These are phyloP conservation scores for Colletotrichum sp. DNA, from an alignment of 2,329 filamentous ascomycete species.

Conservation along the genomic window DNA sequence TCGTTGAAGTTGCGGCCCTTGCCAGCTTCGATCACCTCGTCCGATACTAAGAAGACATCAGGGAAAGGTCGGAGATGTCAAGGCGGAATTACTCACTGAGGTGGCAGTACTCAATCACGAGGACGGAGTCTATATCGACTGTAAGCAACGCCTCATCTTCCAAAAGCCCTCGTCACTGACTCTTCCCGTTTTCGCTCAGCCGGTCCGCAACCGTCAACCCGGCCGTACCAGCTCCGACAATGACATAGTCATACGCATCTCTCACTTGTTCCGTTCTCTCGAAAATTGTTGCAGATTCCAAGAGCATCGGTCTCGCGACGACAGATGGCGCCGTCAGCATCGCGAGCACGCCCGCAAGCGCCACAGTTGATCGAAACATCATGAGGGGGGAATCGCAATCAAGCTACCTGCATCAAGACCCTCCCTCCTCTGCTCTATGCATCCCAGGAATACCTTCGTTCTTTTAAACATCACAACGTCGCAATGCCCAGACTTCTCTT, in stretches of 20 bases:
- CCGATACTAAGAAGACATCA: neutral
- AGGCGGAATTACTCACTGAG: neutral
- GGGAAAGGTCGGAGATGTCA: accelerated
- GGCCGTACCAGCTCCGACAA: conserved; percentile 48
- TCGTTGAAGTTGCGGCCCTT: conserved; percentile 14
- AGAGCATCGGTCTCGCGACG: neutral
- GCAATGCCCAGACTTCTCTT: neutral
- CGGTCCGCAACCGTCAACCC: conserved; percentile 43
- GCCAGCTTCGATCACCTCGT: neutral
- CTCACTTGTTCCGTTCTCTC: neutral
- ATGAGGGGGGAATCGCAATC: accelerated
- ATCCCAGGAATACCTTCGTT: accelerated
- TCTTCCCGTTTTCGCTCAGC: conserved; percentile 31
- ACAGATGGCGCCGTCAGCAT: neutral
- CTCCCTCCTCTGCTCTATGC: neutral
- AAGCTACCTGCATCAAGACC: accelerated
- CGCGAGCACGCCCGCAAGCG: neutral
- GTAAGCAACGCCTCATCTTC: neutral
- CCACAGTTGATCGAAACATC: neutral
- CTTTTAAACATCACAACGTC: neutral
- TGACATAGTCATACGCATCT: conserved; percentile 31
- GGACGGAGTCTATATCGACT: neutral
- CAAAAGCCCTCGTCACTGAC: conserved; percentile 20
- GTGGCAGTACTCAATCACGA: conserved; percentile 19
- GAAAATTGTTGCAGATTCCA: neutral